Base-by-base conservation (phyloP, 2,329 filamentous ascomycete genomes). In the Cytospora piceicola region DNA sequence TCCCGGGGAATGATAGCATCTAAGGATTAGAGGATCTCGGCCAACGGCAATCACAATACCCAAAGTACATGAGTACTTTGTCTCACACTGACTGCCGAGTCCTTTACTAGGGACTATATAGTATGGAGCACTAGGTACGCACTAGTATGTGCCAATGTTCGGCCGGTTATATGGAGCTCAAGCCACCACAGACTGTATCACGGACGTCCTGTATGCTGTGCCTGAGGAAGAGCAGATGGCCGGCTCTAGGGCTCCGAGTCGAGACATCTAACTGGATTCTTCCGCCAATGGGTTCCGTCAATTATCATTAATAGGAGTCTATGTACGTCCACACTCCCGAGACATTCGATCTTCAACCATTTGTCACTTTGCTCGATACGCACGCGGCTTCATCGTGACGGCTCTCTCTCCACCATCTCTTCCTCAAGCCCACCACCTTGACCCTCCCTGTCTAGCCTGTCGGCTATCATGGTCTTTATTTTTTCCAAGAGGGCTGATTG, bases 401-500 rank as follows among this genome's bases (percentile, higher is more conserved):
- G 9, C 39, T 52, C 59, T 74, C 72, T 24, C 66, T 58, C 72
- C 72, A 74, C 72, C 72, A 74, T 32, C 69, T 70, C n/a, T 65
- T 70, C 46, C 55, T 66, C 54, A 69, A 46, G 24, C 54, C 61
- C 27, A 73, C 62, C 20, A 72, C 54, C 52, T 69, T 60, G 27
- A 68, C n/a, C n/a, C 14, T 39, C 39, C 5, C 34, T 53, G n/a
- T 42, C 60, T 36, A 49, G 52, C 39, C 20, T 20, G 20, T 49
- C 9, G 42, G n/a, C 42, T 49, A 24, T 56, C 61, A 65, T 49
- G 22, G 56, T 53, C n/a, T 68, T 61, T 4, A 75, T 60, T 56
- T 52, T 63, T 12, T 65, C 63, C 7, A 46, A 65, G 73, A 72
- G 74, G 24, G 63, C 61, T 0, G 56, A 24, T 1, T 71, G 67